Evolutionary conservation across 345 rosid species (phyloP), one percentile per base, ranked within the genome.

Genomic region (Eucalyptus curtisii): DNA sequence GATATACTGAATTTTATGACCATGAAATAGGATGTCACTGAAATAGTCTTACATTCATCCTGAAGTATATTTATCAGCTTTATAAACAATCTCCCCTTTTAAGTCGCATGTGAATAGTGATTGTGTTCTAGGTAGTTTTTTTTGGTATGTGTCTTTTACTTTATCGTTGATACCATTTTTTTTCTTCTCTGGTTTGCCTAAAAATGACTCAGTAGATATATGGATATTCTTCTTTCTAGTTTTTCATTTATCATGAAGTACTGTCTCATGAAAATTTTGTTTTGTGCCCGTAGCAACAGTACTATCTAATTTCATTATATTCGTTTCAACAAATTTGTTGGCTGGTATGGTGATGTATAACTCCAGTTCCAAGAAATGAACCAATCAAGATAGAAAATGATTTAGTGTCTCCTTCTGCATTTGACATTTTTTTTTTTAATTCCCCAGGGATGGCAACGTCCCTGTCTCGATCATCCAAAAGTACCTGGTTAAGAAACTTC

Each of bases 391-490:
- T 68, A 76, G 84, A 40, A 37, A 76, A 40, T 40, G 84, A 86
- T 49, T 17, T 19, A 49, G 42, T 19, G 13, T 49, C 87, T 17
- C 40, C 42, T 49, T 86, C 17, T 13, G 59, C 59, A n/a, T 47
- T 14, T 49, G 19, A 76, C 47, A 40, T 37, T 31, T 50, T 52
- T 86, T 86, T 86, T 76, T 85, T 55, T 24, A 25, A 61, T 84
- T 50, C 89, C 68, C 80, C 92, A 96, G 98, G 95, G 97, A 96
- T 91, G 95, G 97, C 87, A 94, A 90, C 84, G 91, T 94, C 92
- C 97, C 98, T 1, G 95, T 93, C 89, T 96, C 95, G 7, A 91
- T 92, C 92, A 94, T 96, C 90, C 95, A 94, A 86, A 96, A 95
- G 89, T 96, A 96, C 93, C 93, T 96, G 42, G 94, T 92, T 48